A percentile compares a stretch with the other conserved stretches of the same genome.
phyloP scores from a whole-genome alignment of 805 yeast genomes.

The Schizosaccharomyces japonicus region DNA sequence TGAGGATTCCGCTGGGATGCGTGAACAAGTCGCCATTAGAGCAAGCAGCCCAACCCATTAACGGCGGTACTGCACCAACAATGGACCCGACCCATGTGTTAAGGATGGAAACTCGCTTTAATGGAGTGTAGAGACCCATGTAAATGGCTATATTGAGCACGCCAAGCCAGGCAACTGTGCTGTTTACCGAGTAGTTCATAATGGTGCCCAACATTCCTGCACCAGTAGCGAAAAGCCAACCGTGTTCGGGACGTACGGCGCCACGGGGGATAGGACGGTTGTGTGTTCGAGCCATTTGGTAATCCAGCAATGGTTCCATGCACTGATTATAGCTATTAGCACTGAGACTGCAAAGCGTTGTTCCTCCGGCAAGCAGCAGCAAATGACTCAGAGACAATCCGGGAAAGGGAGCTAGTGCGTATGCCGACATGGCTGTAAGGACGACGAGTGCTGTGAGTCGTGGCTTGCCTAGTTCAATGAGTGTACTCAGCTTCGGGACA shows the following conservation, averaged over 20 bases:
- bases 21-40: constrained; percentile 30
- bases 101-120: constrained; percentile 59
- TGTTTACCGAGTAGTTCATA: constrained; percentile 60
- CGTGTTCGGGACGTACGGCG: constrained; percentile 45
- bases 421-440: constrained; percentile 75
- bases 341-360: constrained; percentile 68
- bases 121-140: constrained; percentile 74
- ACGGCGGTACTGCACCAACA: constrained; percentile 96
- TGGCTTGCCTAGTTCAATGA: constrained; percentile 70
- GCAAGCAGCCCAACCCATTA: constrained; percentile 95
- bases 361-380: constrained; percentile 55
- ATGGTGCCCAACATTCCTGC: constrained; percentile 51
- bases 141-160: constrained; percentile 56
- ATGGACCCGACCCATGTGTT: constrained; percentile 98
- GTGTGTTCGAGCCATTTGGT: constrained; percentile 66
- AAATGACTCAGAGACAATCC: constrained; percentile 32
- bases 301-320: constrained; percentile 75
- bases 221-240: constrained; percentile 53
- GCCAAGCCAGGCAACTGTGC: constrained; percentile 66
- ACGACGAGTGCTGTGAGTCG: constrained; percentile 68
- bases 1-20: constrained; percentile 87
- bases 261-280: constrained; percentile 82
- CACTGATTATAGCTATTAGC: constrained; percentile 97
- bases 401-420: constrained; percentile 55
- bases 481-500: background rate